Percentiles rank a stretch among this genome's conserved stretches.
phyloP scores from a whole-genome alignment of 2,329 filamentous ascomycete genomes.

The Colletotrichum siamense region DNA sequence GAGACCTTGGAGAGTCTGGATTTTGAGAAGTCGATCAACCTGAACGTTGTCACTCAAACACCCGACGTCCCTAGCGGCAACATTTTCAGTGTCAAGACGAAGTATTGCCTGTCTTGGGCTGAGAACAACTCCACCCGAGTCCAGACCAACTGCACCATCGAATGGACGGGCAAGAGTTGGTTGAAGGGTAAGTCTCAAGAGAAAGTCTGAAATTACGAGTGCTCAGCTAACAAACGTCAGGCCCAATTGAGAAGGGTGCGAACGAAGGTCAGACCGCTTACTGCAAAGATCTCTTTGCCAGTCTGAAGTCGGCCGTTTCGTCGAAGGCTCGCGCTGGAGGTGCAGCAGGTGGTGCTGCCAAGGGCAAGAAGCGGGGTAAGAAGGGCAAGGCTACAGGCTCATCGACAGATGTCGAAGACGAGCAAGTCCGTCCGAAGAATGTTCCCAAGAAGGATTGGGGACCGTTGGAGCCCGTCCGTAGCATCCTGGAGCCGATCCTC shows the following conservation, averaged over 20 bases:
- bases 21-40: slow-evolving; percentile 82
- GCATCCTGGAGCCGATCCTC: slow-evolving; percentile 71
- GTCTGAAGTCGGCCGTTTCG: slow-evolving; percentile 75
- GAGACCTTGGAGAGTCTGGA: slow-evolving; percentile 87
- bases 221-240: slow-evolving; percentile 52
- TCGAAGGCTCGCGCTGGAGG: slow-evolving; percentile 62
- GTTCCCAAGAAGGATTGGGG: slow-evolving; percentile 70
- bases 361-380: slow-evolving; percentile 68
- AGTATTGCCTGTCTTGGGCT: slow-evolving; percentile 93
- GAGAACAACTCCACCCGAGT: slow-evolving; percentile 85
- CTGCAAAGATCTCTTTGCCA: slow-evolving; percentile 78
- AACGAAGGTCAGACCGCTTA: slow-evolving; percentile 88
- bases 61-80: slow-evolving; percentile 96
- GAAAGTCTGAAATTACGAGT: not conserved
- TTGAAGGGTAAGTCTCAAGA: slow-evolving; percentile 74
- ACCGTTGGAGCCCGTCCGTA: slow-evolving; percentile 77
- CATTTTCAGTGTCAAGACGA: slow-evolving; percentile 89
- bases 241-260: slow-evolving; percentile 93
- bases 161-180: slow-evolving; percentile 99
- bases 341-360: slow-evolving; percentile 51
- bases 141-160: slow-evolving; percentile 86
- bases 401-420: slow-evolving; percentile 45
- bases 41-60: slow-evolving; percentile 85
- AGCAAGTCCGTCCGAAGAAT: slow-evolving; percentile 45
- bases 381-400: slow-evolving; percentile 54